Base-by-base conservation (phyloP, 2,329 filamentous ascomycete species). In the Scopulariopsis brevicaulis region DNA sequence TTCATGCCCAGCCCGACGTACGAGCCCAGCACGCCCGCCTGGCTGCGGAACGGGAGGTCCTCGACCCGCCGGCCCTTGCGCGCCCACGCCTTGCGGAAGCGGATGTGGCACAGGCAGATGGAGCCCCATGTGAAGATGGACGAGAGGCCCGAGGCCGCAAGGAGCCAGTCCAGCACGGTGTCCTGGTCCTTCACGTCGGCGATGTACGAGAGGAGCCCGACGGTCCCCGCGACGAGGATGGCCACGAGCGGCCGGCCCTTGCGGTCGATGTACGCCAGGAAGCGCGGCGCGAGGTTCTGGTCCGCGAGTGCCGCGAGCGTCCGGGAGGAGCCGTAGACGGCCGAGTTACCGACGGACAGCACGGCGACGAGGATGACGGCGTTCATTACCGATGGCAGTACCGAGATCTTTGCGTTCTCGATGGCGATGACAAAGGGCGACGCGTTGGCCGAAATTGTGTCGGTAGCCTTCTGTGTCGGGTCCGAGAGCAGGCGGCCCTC, bases 351-450 rank as follows among this genome's bases (percentile, higher is more conserved):
- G 60, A 96, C 92, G 0, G 90, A 95, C 24, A 96, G 75, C 24
- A 96, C 91, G 22, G 92, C 87, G 61, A 96, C 84, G 67, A 96
- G 84, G 69, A 96, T 96, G 60, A 96, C 90, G n/a, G 84, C 85
- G 71, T 97, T 96, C 87, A 96, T 95, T 57, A 96, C 81, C 0
- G 88, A 92, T 1, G 90, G 90, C 2, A 96, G 80, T 2, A 87
- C 85, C 50, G 82, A 74, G 65, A 96, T 95, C 10, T 89, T 87
- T 1, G 91, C 90, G 62, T 91, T 87, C 63, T 87, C 77, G 64
- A 96, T 96, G 61, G 92, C 90, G 65, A 96, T 95, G 65, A 96
- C 92, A 69, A 96, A 96, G 1, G 93, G 93, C 2, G 90, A 96
- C 1, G 90, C 87, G 28, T 84, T 83, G 51, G 86, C 82, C 5